A percentile compares a stretch with the other conserved stretches of the same genome.
phyloP scores from a whole-genome alignment of 1,284 basidiomycete genomes.

The Filobasidium uniguttulatum region DNA sequence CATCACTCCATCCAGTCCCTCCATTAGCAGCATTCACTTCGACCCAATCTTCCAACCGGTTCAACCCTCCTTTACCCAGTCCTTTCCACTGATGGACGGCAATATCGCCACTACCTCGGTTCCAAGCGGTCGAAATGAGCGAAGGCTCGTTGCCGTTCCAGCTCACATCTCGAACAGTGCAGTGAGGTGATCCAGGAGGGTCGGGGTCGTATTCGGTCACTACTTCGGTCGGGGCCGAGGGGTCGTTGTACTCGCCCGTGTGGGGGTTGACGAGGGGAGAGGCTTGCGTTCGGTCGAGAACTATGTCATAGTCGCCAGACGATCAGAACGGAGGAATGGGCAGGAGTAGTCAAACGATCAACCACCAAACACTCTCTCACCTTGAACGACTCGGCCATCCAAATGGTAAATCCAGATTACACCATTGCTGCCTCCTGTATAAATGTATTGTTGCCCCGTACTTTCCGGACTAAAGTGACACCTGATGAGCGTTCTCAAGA shows the following conservation, averaged over 20 bases:
- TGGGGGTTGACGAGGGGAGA: conserved; percentile 48
- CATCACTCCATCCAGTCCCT: too few relatives aligned
- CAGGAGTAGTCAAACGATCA: conserved; percentile 16
- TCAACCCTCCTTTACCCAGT: conserved; percentile 50
- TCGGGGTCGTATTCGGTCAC: conserved; percentile 9
- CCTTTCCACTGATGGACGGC: conserved; percentile 93
- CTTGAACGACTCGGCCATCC: conserved; percentile 66
- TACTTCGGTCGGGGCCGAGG: conserved; percentile 23
- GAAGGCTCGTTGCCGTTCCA: conserved; percentile 52
- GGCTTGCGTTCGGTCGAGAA: conserved; percentile 66
- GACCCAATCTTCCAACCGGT: conserved; percentile 57
- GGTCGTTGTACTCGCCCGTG: conserved; percentile 27
- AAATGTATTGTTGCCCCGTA: conserved; percentile 84
- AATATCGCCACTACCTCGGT: conserved; percentile 51
- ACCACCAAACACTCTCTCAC: conserved; percentile 16
- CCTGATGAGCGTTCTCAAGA: conserved; percentile 84
- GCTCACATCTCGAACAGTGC: conserved; percentile 54
- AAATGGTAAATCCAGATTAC: conserved; percentile 74
- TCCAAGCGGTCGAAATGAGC: conserved; percentile 84
- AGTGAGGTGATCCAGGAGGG: conserved; percentile 11
- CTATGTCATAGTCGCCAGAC: conserved; percentile 21
- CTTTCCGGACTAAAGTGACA: conserved; percentile 94
- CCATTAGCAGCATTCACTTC: conserved; percentile 43
- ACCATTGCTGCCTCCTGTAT: conserved; percentile 51
- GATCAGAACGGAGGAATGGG: neutral